Evolutionary conservation across 2,329 filamentous ascomycete genomes (phyloP).

Genomic region (Penicillium aurantiogriseum): DNA sequence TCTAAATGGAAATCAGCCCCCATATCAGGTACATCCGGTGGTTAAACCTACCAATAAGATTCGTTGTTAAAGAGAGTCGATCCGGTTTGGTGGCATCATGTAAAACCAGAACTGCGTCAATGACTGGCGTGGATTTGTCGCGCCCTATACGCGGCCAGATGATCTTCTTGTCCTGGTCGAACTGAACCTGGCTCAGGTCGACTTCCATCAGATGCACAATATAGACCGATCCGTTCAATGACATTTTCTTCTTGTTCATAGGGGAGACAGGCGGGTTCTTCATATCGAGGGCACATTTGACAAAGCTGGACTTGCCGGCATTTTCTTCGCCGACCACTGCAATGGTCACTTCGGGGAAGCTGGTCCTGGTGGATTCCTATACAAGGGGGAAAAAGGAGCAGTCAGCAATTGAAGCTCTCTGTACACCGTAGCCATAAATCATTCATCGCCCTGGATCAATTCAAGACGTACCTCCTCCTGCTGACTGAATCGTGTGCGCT

Average conservation of each 20-base stretch:
- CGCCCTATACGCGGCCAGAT: slow-evolving; percentile 55
- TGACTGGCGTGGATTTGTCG: slow-evolving; percentile 67
- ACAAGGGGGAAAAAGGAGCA: not conserved
- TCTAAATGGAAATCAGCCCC: slow-evolving; percentile 49
- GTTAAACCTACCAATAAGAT: slow-evolving; percentile 68
- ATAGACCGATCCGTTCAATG: slow-evolving; percentile 55
- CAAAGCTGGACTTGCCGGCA: slow-evolving; percentile 61
- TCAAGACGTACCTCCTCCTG: slow-evolving; percentile 28
- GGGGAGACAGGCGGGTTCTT: slow-evolving; percentile 43
- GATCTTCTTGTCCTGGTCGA: slow-evolving; percentile 49
- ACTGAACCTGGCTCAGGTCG: slow-evolving; percentile 51
- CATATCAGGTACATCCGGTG: not conserved
- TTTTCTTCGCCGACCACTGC: slow-evolving; percentile 55
- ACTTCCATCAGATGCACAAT: slow-evolving; percentile 59
- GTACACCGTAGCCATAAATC: not conserved
- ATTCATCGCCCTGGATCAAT: not conserved
- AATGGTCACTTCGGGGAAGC: slow-evolving; percentile 57
- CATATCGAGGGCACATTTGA: slow-evolving; percentile 57
- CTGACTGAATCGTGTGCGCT: slow-evolving; percentile 11
- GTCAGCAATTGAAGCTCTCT: slow-evolving; percentile 15
- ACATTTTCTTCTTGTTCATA: slow-evolving; percentile 54
- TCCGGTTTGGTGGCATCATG: slow-evolving; percentile 82
- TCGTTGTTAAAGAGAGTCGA: slow-evolving; percentile 71
- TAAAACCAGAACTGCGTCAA: slow-evolving; percentile 80
- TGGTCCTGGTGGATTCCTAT: slow-evolving; percentile 28